Conservation (phyloP, 805 yeast species). For the Pichia kluyveri region DNA sequence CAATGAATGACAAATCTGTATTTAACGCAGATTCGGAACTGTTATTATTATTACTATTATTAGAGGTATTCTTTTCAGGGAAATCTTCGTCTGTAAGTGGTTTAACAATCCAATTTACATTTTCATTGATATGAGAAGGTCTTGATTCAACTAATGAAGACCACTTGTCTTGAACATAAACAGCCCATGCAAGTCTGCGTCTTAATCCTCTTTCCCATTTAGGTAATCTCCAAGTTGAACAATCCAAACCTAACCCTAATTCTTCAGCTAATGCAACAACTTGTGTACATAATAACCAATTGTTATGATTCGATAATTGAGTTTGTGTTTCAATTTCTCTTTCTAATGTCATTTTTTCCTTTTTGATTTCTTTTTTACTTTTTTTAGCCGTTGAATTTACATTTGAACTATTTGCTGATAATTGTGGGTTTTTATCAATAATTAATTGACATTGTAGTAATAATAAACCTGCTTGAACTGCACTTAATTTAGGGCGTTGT, state of each 20-base stretch:
- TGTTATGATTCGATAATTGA: slow-evolving; percentile 38
- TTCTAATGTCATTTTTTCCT: neutral
- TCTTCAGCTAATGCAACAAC: slow-evolving; percentile 86
- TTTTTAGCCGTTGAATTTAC: neutral
- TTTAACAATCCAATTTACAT: slow-evolving; percentile 72
- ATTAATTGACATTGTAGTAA: slow-evolving; percentile 55
- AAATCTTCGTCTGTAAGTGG: slow-evolving; percentile 66
- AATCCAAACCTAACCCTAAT: slow-evolving; percentile 83
- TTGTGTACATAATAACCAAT: slow-evolving; percentile 81
- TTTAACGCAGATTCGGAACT: slow-evolving; percentile 8
- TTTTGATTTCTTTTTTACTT: neutral
- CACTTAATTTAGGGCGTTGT: slow-evolving; percentile 82
- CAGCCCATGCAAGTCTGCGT: slow-evolving; percentile 91
- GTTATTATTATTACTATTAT: neutral
- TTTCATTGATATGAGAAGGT: slow-evolving; percentile 70
- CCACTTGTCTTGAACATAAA: slow-evolving; percentile 90
- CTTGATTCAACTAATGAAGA: slow-evolving; percentile 69
- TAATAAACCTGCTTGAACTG: slow-evolving; percentile 83
- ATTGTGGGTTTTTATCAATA: neutral
- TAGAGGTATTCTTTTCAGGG: slow-evolving; percentile 51
- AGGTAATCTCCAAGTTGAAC: slow-evolving; percentile 85
- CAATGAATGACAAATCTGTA: slow-evolving; percentile 22
- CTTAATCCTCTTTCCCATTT: slow-evolving; percentile 92
- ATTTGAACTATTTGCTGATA: no score
- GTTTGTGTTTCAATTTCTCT: slow-evolving; percentile 1